Percentiles rank a stretch among this genome's conserved stretches.
These are phyloP conservation scores for Gilbertella persicaria DNA, from an alignment of 371 early-diverging fungal genomes.

Conservation along the genomic window DNA sequence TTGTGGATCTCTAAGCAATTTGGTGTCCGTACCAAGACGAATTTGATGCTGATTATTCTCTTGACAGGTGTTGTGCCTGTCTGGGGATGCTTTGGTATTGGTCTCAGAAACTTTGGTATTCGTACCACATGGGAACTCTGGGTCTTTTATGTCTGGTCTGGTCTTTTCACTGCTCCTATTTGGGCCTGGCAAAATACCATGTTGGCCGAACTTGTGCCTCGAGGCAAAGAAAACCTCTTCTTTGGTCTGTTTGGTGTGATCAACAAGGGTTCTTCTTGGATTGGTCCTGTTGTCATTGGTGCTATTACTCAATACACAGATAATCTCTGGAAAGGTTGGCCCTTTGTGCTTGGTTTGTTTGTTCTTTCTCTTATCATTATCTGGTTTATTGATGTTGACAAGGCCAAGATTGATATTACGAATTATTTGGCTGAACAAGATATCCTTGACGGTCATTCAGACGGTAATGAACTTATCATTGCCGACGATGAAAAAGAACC, in stretches of 20 bases:
- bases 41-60: constrained; percentile 34
- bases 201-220: constrained; percentile 60
- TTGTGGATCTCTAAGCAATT: constrained; percentile 38
- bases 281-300: constrained; percentile 61
- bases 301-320: constrained; percentile 54
- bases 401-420: constrained; percentile 50
- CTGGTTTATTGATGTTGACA: constrained; percentile 53
- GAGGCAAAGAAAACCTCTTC: constrained; percentile 62
- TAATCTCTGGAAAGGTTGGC: constrained; percentile 57
- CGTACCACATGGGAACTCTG: constrained; percentile 55
- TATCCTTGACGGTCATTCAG: neutral
- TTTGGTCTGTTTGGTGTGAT: constrained; percentile 63
- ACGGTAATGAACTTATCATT: constrained; percentile 3
- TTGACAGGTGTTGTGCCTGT: constrained; percentile 38
- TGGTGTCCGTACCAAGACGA: constrained; percentile 44
- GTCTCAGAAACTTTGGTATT: constrained; percentile 41
- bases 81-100: constrained; percentile 55
- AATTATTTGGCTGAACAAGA: constrained; percentile 22
- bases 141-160: constrained; percentile 53
- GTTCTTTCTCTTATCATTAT: constrained; percentile 42
- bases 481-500: constrained; percentile 8
- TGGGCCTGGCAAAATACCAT: constrained; percentile 61
- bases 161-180: constrained; percentile 60
- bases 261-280: constrained; percentile 64
- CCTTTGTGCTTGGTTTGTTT: constrained; percentile 55